phyloP scores from a whole-genome alignment of 768 basidiomycete species.

The Rhodosporidiobolus sp. region DNA sequence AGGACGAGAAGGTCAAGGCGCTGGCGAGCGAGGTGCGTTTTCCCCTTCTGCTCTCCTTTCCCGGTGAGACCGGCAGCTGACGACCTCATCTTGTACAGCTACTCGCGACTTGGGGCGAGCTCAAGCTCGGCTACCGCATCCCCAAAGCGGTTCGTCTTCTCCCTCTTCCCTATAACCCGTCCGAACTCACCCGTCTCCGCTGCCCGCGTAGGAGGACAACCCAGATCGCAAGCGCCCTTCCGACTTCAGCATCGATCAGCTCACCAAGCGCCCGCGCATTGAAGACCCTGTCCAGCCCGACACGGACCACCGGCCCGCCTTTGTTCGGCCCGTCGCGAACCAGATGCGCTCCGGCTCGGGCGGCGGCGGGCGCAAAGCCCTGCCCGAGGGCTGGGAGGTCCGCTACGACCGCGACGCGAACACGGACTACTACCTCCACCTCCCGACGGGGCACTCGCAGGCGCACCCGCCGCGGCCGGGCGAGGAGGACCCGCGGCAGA shows the following conservation, averaged over 20 bases:
- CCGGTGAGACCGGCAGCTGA: constrained; percentile 3
- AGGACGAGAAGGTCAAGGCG: constrained; percentile 47
- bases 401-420: neutral
- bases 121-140: constrained; percentile 80
- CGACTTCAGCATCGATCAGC: constrained; percentile 25
- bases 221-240: constrained; percentile 26
- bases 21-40: constrained; percentile 63
- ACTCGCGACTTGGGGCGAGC: constrained; percentile 70
- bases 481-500: neutral
- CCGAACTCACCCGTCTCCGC: neutral
- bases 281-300: constrained; percentile 1
- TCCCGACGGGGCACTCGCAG: constrained; percentile 1
- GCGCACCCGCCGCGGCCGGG: constrained; percentile 39
- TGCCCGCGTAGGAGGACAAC: constrained; percentile 22
- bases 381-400: constrained; percentile 30
- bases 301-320: constrained; percentile 2
- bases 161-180: neutral
- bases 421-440: constrained; percentile 12
- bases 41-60: neutral
- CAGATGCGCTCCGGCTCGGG: neutral
- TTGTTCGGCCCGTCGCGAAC: constrained; percentile 29
- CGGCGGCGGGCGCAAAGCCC: neutral
- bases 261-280: constrained; percentile 31
- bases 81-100: constrained; percentile 55
- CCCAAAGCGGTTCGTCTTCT: constrained; percentile 55